Conservation (phyloP, 169 alveolate species). For the Besnoitia besnoiti region DNA sequence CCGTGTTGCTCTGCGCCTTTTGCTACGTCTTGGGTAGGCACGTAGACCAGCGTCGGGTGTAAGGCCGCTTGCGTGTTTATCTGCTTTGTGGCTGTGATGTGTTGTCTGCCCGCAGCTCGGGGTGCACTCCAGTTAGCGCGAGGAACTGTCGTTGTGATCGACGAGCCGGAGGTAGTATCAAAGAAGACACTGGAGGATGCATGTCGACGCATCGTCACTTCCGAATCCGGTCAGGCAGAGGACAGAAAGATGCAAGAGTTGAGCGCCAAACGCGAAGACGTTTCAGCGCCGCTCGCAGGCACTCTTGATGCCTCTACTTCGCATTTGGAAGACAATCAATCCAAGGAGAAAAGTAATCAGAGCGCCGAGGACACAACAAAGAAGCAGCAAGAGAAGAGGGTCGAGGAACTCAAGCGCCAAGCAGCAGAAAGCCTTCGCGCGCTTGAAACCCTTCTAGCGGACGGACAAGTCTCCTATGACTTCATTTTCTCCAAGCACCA, state of each 20-base stretch:
- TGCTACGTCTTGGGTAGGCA: neutral
- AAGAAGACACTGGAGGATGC: neutral
- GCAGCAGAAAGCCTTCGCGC: slow-evolving; percentile 35
- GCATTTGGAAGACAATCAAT: neutral
- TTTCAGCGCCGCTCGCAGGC: neutral
- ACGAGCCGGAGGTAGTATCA: slow-evolving; percentile 25
- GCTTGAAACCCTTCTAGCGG: neutral
- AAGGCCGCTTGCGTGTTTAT: neutral
- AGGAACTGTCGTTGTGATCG: slow-evolving; percentile 7
- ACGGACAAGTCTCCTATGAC: slow-evolving; percentile 7
- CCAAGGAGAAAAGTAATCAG: neutral
- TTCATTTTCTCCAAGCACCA: slow-evolving; percentile 6
- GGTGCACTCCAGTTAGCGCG: neutral
- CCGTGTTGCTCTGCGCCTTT: neutral
- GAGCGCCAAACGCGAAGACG: neutral
- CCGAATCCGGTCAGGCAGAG: neutral
- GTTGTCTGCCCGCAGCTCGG: neutral
- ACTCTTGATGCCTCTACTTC: too few relatives aligned
- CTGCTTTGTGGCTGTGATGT: too few relatives aligned
- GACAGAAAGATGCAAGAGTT: neutral
- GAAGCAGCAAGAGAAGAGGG: neutral
- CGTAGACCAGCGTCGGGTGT: neutral
- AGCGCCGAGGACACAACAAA: neutral
- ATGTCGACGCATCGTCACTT: neutral
- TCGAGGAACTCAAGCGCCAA: neutral